Base-by-base conservation (phyloP, 345 rosid species). In the Combretum micranthum region DNA sequence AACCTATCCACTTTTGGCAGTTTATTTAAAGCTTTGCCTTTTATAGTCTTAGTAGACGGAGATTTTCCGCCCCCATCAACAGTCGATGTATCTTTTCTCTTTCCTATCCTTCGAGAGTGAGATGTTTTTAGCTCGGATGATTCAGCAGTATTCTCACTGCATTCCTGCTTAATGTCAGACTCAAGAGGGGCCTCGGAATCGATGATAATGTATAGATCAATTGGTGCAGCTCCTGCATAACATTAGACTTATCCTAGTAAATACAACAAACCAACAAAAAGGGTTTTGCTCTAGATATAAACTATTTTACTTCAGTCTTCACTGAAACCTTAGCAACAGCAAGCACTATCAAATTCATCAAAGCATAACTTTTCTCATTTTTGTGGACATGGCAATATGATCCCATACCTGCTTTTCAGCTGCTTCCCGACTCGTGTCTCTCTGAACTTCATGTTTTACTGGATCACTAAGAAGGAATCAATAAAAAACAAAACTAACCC, bases 111-210 rank as follows among this genome's bases (percentile, higher is more conserved):
- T 50, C 59, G 55, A 46, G 55, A 60, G 17, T 56, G 44, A 63
- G 65, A 43, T 46, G 51, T 53, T 69, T 65, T 69, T 15, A 57
- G 43, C 44, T 67, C 25, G 47, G 56, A 42, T 49, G 65, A 56
- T 67, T 67, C 71, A 48, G 14, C 60, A 44, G 17, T 55, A 45
- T 44, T 44, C 45, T 22, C 49, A 20, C 12, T 55, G 6, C 22
- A 52, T 58, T 69, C 70, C 44, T 43, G 63, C 60, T 5, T 18
- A 14, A 55, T 60, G 56, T 57, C 58, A 74, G 59, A 62, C 39
- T 60, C 67, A 46, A 72, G 81, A 67, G 66, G 68, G 56, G 83
- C 74, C 73, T 92, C 99, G 26, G 94, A 81, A 77, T 85, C 99
- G 90, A 88, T 57, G 96, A 83, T 52, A 85, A 43, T 46, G 72